Evolutionary conservation across 163 green algal species (phyloP).

Genomic region (Coccomyxa subellipsoidea): DNA sequence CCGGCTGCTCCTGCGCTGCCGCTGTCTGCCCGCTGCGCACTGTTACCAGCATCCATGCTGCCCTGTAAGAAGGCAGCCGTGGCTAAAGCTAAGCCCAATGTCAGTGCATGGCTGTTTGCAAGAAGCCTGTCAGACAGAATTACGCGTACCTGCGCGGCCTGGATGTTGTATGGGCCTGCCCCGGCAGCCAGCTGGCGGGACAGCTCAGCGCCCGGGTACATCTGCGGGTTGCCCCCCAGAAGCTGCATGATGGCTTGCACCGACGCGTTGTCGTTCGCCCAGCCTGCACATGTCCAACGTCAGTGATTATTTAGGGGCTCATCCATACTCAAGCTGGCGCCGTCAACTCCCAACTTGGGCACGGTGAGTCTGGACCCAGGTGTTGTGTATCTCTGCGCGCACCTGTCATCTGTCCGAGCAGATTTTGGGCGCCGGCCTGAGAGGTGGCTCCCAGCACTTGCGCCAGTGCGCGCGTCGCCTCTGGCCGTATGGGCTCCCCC

Average conservation of each 20-base stretch:
- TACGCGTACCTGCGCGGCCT: not conserved
- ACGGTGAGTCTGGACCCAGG: no score
- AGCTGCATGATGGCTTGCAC: not conserved
- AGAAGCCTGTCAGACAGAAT: no score
- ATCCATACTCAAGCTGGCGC: not conserved
- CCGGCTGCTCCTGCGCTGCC: constrained; percentile 1
- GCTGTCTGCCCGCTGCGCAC: not conserved
- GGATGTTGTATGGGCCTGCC: not conserved
- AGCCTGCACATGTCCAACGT: not conserved
- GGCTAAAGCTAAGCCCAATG: not conserved
- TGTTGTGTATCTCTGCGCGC: not conserved
- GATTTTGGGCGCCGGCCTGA: not conserved
- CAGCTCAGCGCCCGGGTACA: not conserved
- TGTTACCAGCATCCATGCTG: not conserved
- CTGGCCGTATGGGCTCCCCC: not conserved
- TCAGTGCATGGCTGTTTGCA: no score
- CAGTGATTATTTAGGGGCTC: not conserved
- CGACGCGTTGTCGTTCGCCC: not conserved
- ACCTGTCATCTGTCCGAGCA: constrained; percentile 8
- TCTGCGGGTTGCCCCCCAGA: not conserved
- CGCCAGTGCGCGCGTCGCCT: not conserved
- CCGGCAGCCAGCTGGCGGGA: not conserved
- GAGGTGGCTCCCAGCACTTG: not conserved
- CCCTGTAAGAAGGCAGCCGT: not conserved
- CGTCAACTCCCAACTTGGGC: no score